Percentiles rank a stretch among this genome's conserved stretches.
Conservation (phyloP, 1,284 basidiomycete species). For the Pseudozyma pruni region DNA sequence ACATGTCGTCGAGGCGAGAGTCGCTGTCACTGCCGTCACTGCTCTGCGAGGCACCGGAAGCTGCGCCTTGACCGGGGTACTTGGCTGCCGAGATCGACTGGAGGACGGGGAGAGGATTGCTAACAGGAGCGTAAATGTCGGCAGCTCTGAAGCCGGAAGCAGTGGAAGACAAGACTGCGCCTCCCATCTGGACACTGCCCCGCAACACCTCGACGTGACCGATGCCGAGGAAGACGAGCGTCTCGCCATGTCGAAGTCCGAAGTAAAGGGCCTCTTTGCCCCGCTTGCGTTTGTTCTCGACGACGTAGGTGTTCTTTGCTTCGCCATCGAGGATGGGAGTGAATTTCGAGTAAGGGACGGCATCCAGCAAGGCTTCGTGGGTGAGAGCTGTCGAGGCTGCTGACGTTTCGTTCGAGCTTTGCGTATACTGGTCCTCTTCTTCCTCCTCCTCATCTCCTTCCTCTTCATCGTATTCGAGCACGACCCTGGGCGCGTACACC, state of each 20-base stretch:
- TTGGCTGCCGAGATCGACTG: conserved; percentile 12
- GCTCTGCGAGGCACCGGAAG: background rate
- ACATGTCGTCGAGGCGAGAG: background rate
- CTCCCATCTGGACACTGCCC: conserved; percentile 37
- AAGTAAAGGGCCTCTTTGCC: conserved; percentile 28
- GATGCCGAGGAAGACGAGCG: conserved; percentile 35
- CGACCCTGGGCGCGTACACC: background rate
- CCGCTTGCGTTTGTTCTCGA: conserved; percentile 32
- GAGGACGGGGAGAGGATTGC: conserved; percentile 34
- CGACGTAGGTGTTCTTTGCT: conserved; percentile 5
- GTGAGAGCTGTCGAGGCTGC: background rate
- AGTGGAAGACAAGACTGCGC: conserved; percentile 22
- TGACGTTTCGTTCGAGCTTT: background rate
- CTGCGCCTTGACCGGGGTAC: conserved; percentile 2
- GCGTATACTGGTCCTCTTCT: background rate
- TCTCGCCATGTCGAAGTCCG: conserved; percentile 25
- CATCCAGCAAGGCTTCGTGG: conserved; percentile 23
- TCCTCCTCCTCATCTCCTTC: background rate
- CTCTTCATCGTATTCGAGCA: background rate
- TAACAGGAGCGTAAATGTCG: conserved; percentile 32
- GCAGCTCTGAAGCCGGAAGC: conserved; percentile 15
- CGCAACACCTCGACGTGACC: conserved; percentile 25
- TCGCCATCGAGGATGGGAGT: conserved; percentile 9
- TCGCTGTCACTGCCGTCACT: background rate
- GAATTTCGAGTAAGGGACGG: conserved; percentile 39